A percentile compares a stretch with the other conserved stretches of the same genome.
Evolutionary conservation across 73 alveolate genomes (phyloP).

Genomic region (Symbiodinium natans): DNA sequence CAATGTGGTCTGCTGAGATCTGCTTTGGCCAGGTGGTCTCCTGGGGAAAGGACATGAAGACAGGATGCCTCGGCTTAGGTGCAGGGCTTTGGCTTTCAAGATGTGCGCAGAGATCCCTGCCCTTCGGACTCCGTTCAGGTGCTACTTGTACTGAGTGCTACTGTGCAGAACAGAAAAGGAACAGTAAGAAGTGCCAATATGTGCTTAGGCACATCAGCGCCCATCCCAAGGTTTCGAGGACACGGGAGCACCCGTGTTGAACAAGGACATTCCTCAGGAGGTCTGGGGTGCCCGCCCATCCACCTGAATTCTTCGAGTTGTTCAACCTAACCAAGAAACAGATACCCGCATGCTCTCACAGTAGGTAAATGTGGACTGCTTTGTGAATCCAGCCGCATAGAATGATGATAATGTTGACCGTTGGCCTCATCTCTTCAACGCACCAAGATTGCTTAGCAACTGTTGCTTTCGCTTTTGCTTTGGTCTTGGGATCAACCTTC

Average conservation of each 20-base stretch:
- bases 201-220: not conserved
- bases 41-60: constrained; percentile 86
- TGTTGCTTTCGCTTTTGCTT: too few relatives aligned
- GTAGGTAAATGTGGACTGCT: too few relatives aligned
- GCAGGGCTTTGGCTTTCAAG: not conserved
- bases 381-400: too few relatives aligned
- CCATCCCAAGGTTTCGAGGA: constrained; percentile 23
- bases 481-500: too few relatives aligned
- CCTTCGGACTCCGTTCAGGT: not conserved
- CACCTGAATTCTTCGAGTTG: too few relatives aligned
- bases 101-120: too few relatives aligned
- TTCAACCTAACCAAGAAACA: too few relatives aligned
- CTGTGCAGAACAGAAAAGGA: not conserved
- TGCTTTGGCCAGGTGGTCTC: constrained; percentile 34
- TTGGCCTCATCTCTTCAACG: too few relatives aligned
- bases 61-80: constrained; percentile 72
- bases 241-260: constrained; percentile 10
- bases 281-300: not conserved
- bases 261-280: constrained; percentile 51
- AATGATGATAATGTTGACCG: too few relatives aligned
- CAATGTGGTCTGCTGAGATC: too few relatives aligned
- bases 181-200: not conserved
- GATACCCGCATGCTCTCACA: too few relatives aligned
- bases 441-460: too few relatives aligned
- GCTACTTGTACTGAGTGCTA: not conserved